phyloP scores from a whole-genome alignment of 768 basidiomycete genomes.

The Suillus spraguei region DNA sequence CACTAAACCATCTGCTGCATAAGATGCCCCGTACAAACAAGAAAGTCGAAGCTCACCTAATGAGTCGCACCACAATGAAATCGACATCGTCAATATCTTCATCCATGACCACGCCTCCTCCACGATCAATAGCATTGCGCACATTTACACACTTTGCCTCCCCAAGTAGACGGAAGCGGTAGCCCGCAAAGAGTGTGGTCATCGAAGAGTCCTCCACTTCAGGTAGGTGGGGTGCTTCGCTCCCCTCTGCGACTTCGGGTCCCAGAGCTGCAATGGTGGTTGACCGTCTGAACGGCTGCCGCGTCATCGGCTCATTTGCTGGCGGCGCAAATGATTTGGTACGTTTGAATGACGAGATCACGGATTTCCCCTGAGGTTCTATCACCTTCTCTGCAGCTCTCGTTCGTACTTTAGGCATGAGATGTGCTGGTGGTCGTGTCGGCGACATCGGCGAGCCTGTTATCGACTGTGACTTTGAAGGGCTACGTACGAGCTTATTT shows the following conservation, averaged over 20 bases:
- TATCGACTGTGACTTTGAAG: slow-evolving; percentile 45
- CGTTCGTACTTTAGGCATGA: slow-evolving; percentile 4
- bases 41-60: slow-evolving; percentile 51
- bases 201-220: slow-evolving; percentile 9
- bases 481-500: slow-evolving; percentile 63
- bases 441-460: slow-evolving; percentile 23
- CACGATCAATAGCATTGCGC: slow-evolving; percentile 59
- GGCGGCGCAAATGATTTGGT: slow-evolving; percentile 64
- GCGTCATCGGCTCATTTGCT: slow-evolving; percentile 26
- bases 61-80: slow-evolving; percentile 71
- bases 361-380: slow-evolving; percentile 13
- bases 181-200: slow-evolving; percentile 51
- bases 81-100: slow-evolving; percentile 55
- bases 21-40: background rate
- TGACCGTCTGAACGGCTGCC: slow-evolving; percentile 51
- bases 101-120: slow-evolving; percentile 50
- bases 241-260: slow-evolving; percentile 22
- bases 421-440: slow-evolving; percentile 19
- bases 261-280: slow-evolving; percentile 27
- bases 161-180: slow-evolving; percentile 61
- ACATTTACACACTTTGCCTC: slow-evolving; percentile 66
- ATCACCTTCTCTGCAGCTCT: slow-evolving; percentile 23
- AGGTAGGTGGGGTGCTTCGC: slow-evolving; percentile 11
- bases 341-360: slow-evolving; percentile 64
- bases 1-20: slow-evolving; percentile 43